Evolutionary conservation across 2,329 filamentous ascomycete genomes (phyloP).

Genomic region (Cadophora sp.): DNA sequence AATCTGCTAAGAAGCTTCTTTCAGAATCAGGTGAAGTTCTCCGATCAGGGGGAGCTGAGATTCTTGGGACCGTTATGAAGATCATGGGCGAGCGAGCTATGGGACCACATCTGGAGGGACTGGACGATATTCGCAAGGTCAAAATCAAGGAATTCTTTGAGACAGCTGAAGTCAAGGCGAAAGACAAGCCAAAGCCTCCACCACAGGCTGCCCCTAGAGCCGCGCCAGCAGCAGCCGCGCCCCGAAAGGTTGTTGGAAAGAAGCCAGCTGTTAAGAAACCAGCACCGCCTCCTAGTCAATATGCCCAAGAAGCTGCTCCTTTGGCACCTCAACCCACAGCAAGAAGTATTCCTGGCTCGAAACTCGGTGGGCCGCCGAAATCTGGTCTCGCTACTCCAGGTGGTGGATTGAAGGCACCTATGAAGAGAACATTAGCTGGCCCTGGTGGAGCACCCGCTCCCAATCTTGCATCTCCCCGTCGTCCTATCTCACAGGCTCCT

Average conservation of each 20-base stretch:
- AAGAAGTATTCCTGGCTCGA: conserved; percentile 55
- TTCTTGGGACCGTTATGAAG: conserved; percentile 95
- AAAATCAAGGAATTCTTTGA: conserved; percentile 96
- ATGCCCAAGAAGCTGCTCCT: conserved; percentile 59
- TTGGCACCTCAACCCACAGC: conserved; percentile 65
- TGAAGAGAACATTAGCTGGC: conserved; percentile 59
- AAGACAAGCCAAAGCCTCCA: conserved; percentile 87
- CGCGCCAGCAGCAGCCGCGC: conserved; percentile 49
- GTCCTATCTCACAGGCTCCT: conserved; percentile 52
- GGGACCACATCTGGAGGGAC: conserved; percentile 87
- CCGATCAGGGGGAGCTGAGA: conserved; percentile 88
- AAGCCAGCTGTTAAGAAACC: conserved; percentile 56
- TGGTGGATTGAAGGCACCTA: conserved; percentile 63
- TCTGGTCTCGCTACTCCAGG: conserved; percentile 52
- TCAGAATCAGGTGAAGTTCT: conserved; percentile 87
- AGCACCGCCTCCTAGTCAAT: conserved; percentile 51
- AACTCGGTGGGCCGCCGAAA: conserved; percentile 62
- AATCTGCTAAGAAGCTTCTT: conserved; percentile 85
- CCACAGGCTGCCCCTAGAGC: conserved; percentile 66
- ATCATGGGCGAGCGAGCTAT: conserved; percentile 97
- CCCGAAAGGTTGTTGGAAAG: conserved; percentile 53
- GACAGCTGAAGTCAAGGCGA: conserved; percentile 82
- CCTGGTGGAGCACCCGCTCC: conserved; percentile 50
- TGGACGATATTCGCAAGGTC: conserved; percentile 93
- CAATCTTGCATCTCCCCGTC: conserved; percentile 54